Conservation (phyloP, 1,284 basidiomycete genomes). For the Neolentinus lepideus region DNA sequence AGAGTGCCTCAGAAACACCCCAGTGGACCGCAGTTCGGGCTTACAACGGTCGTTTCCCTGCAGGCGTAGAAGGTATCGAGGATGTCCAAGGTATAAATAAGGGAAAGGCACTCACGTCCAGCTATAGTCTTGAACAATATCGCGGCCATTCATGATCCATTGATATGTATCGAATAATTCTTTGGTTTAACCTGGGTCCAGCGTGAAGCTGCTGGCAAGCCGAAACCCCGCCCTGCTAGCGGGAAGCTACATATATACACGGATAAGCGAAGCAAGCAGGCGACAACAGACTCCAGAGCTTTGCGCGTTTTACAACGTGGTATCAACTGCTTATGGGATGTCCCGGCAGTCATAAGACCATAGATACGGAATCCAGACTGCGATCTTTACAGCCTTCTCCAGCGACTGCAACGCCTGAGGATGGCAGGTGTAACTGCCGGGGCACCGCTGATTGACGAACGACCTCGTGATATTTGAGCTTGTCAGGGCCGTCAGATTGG, state of each 20-base stretch:
- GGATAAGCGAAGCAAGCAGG: not conserved
- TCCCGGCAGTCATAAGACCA: not conserved
- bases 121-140: not conserved
- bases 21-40: not conserved
- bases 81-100: not conserved
- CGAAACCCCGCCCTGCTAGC: too few species aligned
- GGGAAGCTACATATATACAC: not conserved
- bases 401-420: not conserved
- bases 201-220: too few species aligned
- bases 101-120: not conserved
- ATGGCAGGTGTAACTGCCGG: not conserved
- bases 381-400: not conserved
- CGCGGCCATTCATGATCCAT: too few species aligned
- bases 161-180: too few species aligned
- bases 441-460: too few species aligned
- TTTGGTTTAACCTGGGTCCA: too few species aligned
- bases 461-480: not conserved
- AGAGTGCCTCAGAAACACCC: not conserved
- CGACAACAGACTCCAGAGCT: not conserved
- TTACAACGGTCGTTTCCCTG: not conserved
- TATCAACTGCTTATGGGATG: not conserved
- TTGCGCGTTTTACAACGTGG: not conserved
- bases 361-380: not conserved
- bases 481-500: not conserved
- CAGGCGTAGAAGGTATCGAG: not conserved